Percentiles rank a stretch among this genome's conserved stretches.
Conservation (phyloP, 1,284 basidiomycete species). For the Puccinia hordei region DNA sequence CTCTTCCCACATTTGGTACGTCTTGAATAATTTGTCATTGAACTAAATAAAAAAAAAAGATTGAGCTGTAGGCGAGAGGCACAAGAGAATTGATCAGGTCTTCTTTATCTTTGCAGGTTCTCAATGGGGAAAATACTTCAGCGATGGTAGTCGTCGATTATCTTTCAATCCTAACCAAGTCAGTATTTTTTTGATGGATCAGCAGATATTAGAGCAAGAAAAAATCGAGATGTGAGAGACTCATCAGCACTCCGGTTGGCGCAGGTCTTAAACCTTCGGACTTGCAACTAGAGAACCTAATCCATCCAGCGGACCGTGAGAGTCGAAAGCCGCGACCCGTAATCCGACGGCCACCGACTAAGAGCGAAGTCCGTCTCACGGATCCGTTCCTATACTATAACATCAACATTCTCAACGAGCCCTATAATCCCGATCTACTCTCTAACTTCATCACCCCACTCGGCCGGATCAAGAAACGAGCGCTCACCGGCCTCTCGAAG, state of each 20-base stretch:
- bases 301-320: conserved; percentile 45
- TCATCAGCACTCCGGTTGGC: background rate
- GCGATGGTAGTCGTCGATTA: conserved; percentile 37
- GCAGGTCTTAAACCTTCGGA: conserved; percentile 41
- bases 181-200: background rate
- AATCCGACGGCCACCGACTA: conserved; percentile 24
- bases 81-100: background rate
- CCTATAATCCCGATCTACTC: conserved; percentile 71
- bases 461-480: conserved; percentile 78
- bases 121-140: conserved; percentile 45
- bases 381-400: conserved; percentile 65
- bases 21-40: too few relatives aligned
- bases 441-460: conserved; percentile 74
- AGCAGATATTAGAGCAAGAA: background rate
- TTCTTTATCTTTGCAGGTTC: conserved; percentile 16
- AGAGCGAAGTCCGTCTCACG: conserved; percentile 11
- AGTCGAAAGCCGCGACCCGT: conserved; percentile 41
- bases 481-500: conserved; percentile 74
- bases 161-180: conserved; percentile 46
- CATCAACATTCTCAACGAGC: conserved; percentile 62
- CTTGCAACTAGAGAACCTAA: conserved; percentile 41
- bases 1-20: conserved; percentile 34
- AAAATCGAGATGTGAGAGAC: background rate
- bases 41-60: background rate
- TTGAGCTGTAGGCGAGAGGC: background rate